Conservation (phyloP, 257 asterid genomes). For the Solanum boliviense region DNA sequence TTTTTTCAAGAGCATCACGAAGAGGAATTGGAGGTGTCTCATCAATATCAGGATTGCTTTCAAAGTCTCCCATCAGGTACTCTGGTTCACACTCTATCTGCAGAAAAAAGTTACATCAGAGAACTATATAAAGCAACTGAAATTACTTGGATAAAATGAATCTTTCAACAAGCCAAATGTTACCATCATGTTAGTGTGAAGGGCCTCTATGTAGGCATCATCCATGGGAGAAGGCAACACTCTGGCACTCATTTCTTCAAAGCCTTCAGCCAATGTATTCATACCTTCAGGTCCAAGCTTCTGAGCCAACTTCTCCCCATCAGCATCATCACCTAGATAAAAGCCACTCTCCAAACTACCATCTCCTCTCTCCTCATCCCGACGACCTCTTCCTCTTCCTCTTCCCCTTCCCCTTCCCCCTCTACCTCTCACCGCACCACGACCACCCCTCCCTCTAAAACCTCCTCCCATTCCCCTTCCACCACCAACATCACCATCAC, state of each 20-base stretch:
- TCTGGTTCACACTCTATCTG: slow-evolving; percentile 94
- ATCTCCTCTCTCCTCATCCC: slow-evolving; percentile 15
- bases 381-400: slow-evolving; percentile 15
- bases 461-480: slow-evolving; percentile 8
- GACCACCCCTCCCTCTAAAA: slow-evolving; percentile 25
- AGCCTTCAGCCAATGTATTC: slow-evolving; percentile 47
- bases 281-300: slow-evolving; percentile 58
- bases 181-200: slow-evolving; percentile 65
- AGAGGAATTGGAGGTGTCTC: slow-evolving; percentile 77
- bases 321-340: slow-evolving; percentile 41
- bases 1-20: slow-evolving; percentile 74
- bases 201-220: slow-evolving; percentile 57
- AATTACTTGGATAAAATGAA: neutral
- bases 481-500: slow-evolving; percentile 3
- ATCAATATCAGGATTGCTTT: slow-evolving; percentile 77
- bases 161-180: neutral
- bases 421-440: slow-evolving; percentile 21
- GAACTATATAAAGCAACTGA: neutral
- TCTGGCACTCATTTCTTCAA: slow-evolving; percentile 48
- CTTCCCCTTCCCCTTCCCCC: slow-evolving; percentile 10
- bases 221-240: slow-evolving; percentile 59
- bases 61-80: slow-evolving; percentile 72
- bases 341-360: slow-evolving; percentile 24
- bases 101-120: neutral
- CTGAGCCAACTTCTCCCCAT: slow-evolving; percentile 51